phyloP scores from a whole-genome alignment of 2,329 filamentous ascomycete species.

The Alternaria hordeiaustralica region DNA sequence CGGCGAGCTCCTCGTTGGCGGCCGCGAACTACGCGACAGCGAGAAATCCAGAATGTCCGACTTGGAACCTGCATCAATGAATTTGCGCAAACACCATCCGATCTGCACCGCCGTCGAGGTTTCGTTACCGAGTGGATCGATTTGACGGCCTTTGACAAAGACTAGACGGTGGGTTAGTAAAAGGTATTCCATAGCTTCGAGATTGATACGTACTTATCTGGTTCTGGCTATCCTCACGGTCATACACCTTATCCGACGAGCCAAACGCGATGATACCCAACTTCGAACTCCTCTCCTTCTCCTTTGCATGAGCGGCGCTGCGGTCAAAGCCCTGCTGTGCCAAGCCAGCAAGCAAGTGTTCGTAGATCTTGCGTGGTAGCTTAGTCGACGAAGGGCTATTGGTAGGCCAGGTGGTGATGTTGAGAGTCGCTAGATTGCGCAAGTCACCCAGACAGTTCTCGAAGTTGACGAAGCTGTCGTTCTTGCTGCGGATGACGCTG shows the following conservation, averaged over 20 bases:
- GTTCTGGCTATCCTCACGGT: constrained; percentile 55
- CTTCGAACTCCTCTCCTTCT: constrained; percentile 40
- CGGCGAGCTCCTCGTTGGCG: constrained; percentile 46
- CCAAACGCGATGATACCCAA: constrained; percentile 57
- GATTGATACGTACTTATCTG: constrained; percentile 43
- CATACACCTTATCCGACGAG: constrained; percentile 55
- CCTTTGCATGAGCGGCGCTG: constrained; percentile 33
- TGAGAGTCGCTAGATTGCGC: constrained; percentile 52
- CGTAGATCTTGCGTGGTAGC: constrained; percentile 54
- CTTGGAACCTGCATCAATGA: constrained; percentile 51
- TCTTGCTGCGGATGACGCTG: constrained; percentile 51
- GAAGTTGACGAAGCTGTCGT: constrained; percentile 52
- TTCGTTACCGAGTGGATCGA: constrained; percentile 51
- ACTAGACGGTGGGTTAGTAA: constrained; percentile 18
- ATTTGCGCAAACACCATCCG: constrained; percentile 55
- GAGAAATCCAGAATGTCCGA: constrained; percentile 57
- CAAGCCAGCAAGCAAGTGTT: constrained; percentile 52
- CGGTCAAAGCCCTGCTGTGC: constrained; percentile 49
- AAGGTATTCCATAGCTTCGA: background rate
- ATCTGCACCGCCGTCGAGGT: constrained; percentile 53
- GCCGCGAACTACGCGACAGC: constrained; percentile 42
- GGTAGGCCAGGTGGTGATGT: constrained; percentile 58
- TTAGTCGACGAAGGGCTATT: constrained; percentile 50
- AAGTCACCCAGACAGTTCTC: constrained; percentile 51
- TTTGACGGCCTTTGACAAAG: constrained; percentile 53